These are phyloP conservation scores for Cornus controversa DNA, from an alignment of 148 eudicot species.

Conservation along the genomic window DNA sequence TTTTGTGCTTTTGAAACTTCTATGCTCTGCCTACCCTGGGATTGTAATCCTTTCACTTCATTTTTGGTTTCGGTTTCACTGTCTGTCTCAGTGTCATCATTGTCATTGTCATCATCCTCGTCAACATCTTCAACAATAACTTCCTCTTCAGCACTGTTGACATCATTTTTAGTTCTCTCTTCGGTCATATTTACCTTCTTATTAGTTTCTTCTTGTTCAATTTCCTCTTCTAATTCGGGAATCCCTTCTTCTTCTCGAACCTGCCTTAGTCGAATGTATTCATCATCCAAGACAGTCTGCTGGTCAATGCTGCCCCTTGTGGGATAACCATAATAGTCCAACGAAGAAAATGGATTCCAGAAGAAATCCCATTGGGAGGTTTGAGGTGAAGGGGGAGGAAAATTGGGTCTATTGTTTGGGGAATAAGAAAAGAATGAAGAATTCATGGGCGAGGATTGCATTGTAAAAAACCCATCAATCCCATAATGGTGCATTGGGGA, in stretches of 20 bases:
- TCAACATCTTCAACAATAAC: conserved; percentile 71
- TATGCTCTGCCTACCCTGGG: conserved; percentile 33
- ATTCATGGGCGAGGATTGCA: conserved; percentile 65
- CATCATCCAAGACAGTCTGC: conserved; percentile 62
- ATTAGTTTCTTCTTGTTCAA: conserved; percentile 68
- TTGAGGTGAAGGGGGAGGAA: conserved; percentile 75
- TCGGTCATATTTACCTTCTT: conserved; percentile 30
- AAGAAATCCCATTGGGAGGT: conserved; percentile 93
- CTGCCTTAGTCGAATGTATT: conserved; percentile 60
- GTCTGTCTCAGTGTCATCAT: conserved; percentile 36
- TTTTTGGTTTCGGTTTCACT: conserved; percentile 45
- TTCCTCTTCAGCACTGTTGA: conserved; percentile 39
- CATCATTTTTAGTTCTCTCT: conserved; percentile 26
- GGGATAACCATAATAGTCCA: conserved; percentile 86
- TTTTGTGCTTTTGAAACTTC: conserved; percentile 51
- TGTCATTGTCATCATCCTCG: conserved; percentile 53
- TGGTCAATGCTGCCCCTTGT: conserved; percentile 61
- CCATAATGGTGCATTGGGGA: conserved; percentile 64
- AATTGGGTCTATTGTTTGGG: conserved; percentile 46
- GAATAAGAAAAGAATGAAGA: conserved; percentile 45
- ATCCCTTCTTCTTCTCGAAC: conserved; percentile 98
- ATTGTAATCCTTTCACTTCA: conserved; percentile 31
- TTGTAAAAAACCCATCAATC: conserved; percentile 65
- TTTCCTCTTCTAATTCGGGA: conserved; percentile 92
- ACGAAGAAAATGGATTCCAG: conserved; percentile 95